A percentile compares a stretch with the other conserved stretches of the same genome.
phyloP scores from a whole-genome alignment of 768 basidiomycete species.

The Suillus weaverae region DNA sequence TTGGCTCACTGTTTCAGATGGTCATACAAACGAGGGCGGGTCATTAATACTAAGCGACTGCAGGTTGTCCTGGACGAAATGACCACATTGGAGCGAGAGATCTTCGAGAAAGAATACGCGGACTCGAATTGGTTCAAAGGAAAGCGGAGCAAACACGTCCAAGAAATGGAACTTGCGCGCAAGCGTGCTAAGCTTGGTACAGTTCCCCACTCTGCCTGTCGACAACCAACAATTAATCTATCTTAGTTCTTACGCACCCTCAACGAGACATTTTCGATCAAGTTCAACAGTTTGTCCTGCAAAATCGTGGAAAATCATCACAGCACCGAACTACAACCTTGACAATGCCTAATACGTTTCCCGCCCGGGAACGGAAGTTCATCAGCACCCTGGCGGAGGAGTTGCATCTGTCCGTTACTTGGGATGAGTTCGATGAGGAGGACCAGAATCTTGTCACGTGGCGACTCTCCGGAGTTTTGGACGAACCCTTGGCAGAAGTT shows the following conservation, averaged over 20 bases:
- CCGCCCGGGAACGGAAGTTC: constrained; percentile 79
- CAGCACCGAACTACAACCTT: constrained; percentile 43
- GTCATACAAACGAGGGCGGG: constrained; percentile 93
- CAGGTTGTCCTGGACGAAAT: constrained; percentile 90
- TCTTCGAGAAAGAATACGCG: constrained; percentile 89
- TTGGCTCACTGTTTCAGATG: constrained; percentile 49
- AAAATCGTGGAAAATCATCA: constrained; percentile 35
- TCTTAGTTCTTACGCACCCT: constrained; percentile 59
- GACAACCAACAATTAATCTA: not conserved
- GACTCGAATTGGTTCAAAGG: constrained; percentile 94
- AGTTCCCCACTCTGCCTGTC: constrained; percentile 21
- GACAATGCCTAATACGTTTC: constrained; percentile 74
- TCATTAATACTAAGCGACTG: constrained; percentile 74
- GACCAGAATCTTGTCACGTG: constrained; percentile 76
- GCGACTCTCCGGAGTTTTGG: constrained; percentile 51
- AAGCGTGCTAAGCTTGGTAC: constrained; percentile 65
- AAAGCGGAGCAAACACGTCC: constrained; percentile 76
- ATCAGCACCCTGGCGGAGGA: constrained; percentile 74
- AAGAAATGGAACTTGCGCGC: constrained; percentile 61
- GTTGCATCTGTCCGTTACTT: constrained; percentile 75
- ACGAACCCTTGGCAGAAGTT: constrained; percentile 33
- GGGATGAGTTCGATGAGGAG: constrained; percentile 91
- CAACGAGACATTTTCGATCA: constrained; percentile 80
- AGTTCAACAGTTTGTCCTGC: constrained; percentile 74
- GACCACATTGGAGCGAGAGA: constrained; percentile 81